Conservation (phyloP, 1,284 basidiomycete species). For the Cutaneotrichosporon sp. region DNA sequence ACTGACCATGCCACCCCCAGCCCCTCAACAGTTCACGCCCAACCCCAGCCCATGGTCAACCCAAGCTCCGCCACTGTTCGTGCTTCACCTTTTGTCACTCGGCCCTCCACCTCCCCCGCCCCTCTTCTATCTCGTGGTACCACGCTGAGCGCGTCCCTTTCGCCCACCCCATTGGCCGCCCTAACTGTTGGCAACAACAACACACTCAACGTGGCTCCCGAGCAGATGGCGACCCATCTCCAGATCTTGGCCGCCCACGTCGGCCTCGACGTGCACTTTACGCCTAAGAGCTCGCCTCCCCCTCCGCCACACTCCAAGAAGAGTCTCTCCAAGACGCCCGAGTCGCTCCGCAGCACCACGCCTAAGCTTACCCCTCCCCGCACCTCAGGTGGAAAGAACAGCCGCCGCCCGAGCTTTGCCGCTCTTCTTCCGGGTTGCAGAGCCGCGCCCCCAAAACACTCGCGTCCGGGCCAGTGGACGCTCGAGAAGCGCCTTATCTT, state of each 20-base stretch:
- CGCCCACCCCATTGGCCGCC: background rate
- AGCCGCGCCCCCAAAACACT: background rate
- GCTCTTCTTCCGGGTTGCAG: background rate
- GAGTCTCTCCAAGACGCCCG: background rate
- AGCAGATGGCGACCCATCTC: background rate
- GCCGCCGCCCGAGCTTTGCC: background rate
- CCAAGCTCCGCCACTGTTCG: background rate
- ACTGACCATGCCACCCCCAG: too few relatives aligned
- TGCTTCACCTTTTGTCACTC: background rate
- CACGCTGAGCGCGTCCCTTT: background rate
- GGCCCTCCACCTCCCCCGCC: background rate
- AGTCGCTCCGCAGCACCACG: background rate
- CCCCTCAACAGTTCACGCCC: too few relatives aligned
- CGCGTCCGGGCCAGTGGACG: constrained; percentile 27
- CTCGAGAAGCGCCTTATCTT: constrained; percentile 28
- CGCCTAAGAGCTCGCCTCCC: background rate
- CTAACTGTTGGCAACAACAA: background rate
- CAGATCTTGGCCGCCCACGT: background rate
- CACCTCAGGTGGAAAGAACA: background rate
- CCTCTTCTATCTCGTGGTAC: background rate
- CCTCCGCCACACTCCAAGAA: background rate
- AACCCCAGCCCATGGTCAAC: too few relatives aligned
- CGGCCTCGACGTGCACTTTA: background rate
- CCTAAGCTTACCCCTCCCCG: background rate
- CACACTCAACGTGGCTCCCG: background rate